Evolutionary conservation across 768 basidiomycete genomes (phyloP), one percentile per base, ranked within the genome.

Genomic region (Amanita pallidorosea): DNA sequence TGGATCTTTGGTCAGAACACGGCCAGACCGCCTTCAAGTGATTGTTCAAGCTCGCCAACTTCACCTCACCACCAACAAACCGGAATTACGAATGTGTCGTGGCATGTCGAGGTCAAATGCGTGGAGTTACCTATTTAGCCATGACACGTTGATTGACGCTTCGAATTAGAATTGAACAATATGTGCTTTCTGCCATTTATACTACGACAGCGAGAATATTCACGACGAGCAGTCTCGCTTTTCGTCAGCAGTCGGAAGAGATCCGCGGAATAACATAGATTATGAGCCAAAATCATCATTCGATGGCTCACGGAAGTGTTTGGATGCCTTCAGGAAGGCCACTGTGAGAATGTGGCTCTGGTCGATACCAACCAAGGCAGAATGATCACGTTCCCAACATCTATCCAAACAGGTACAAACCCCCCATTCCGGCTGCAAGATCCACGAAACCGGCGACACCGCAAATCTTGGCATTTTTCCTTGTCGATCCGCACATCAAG

Each of bases 41-140:
- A 66, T 69, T 50, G 62, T 69, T n/a, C 50, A 69, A 68, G 51
- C 58, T 68, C 4, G 67, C 67, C 1, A 66, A 66, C 52, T 68
- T 64, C 42, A 13, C 33, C 33, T 33, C 11, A 33, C 33, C 1
- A 12, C 33, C 33, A 11, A 33, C 33, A 33, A 33, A 5, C 31
- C 33, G 12, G 33, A 33, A 33, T n/a, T 33, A 33, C 33, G 37
- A 51, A 1, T 66, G 66, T 11, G 65, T 56, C 59, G 29, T 69
- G 66, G 66, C 65, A 67, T 45, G 63, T 65, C 22, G 66, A 54
- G 63, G 63, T 53, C 5, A 23, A 29, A 15, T 33, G 33, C n/a
- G 33, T 13, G n/a, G 2, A 33, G 33, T 33, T 13, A 33, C 13
- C 5, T 5, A 5, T 33, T 33, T 33, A 33, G 12, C 13, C 33